Evolutionary conservation across 495 filamentous ascomycete genomes (phyloP), one percentile per base, ranked within the genome.

Genomic region (Pseudevernia furfuracea): DNA sequence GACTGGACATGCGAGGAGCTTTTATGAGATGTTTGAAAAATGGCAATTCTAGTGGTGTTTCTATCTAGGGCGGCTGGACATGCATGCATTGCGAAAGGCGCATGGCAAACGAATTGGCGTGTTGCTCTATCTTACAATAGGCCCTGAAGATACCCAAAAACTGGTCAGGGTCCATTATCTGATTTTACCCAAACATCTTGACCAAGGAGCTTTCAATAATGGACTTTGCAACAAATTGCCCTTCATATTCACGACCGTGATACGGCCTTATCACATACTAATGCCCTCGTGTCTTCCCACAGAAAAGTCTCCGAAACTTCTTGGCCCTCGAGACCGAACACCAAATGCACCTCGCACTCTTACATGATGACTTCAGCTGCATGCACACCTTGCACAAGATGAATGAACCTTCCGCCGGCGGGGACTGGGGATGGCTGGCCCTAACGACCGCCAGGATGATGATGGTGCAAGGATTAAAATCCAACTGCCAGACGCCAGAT

Each of bases 1-100:
- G 94, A 98, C 75, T 98, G 94, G 94, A 94, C 91, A 60, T 96
- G 92, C 78, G 94, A 98, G 78, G 94, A 98, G 73, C 80, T 98
- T 39, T 81, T 96, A 48, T 86, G 65, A 75, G 60, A 23, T 0
- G 30, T 4, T 2, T 23, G 23, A 4, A 12, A 21, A 9, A 63
- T 9, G 32, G 28, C 30, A 19, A 15, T 36, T 34, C 23, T 17
- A 25, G 8, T 46, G 37, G 61, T 38, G 48, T 62, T 55, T 2
- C 32, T 5, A 17, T 43, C 30, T 8, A 30, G 8, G 2, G 25
- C 36, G 23, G 6, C 39, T 53, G 25, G 49, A 53, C n/a, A 53
- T 41, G 23, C n/a, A 57, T 57, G 61, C 61, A 63, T 63, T 57
- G 52, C 52, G 38, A 46, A 17, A n/a, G 61, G 61, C 61, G 61